phyloP scores from a whole-genome alignment of 805 yeast genomes.

The Naumovozyma castellii region DNA sequence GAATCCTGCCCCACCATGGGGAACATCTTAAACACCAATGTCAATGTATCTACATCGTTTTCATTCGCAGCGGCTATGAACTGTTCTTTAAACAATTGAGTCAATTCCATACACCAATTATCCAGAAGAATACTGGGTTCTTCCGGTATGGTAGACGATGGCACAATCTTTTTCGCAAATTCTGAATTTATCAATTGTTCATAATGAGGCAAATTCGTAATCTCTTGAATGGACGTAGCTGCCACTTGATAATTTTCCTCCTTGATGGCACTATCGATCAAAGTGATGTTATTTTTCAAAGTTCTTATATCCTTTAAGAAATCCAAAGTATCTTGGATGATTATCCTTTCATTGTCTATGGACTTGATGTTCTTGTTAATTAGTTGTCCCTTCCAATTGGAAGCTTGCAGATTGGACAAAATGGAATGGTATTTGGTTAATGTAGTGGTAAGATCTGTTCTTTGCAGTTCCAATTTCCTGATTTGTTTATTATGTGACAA shows the following conservation, averaged over 20 bases:
- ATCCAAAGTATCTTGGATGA: conserved; percentile 50
- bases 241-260: conserved; percentile 65
- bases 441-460: conserved; percentile 57
- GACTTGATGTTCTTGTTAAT: conserved; percentile 62
- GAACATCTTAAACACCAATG: conserved; percentile 74
- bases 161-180: conserved; percentile 74
- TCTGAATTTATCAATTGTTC: conserved; percentile 47
- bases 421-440: conserved; percentile 48
- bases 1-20: conserved; percentile 72
- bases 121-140: conserved; percentile 50
- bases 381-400: conserved; percentile 55
- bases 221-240: conserved; percentile 52
- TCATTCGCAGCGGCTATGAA: conserved; percentile 62
- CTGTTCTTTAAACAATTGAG: conserved; percentile 45
- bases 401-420: conserved; percentile 43
- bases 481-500: conserved; percentile 16
- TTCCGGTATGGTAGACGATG: conserved; percentile 78
- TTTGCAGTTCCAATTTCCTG: conserved; percentile 45
- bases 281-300: conserved; percentile 56
- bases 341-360: conserved; percentile 58
- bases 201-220: conserved; percentile 43
- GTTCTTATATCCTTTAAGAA: conserved; percentile 58
- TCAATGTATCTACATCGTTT: conserved; percentile 58
- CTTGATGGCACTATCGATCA: conserved; percentile 60
- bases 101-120: conserved; percentile 52